Evolutionary conservation across 2,329 filamentous ascomycete species (phyloP), one percentile per base, ranked within the genome.

Genomic region (Penicillium hordei): DNA sequence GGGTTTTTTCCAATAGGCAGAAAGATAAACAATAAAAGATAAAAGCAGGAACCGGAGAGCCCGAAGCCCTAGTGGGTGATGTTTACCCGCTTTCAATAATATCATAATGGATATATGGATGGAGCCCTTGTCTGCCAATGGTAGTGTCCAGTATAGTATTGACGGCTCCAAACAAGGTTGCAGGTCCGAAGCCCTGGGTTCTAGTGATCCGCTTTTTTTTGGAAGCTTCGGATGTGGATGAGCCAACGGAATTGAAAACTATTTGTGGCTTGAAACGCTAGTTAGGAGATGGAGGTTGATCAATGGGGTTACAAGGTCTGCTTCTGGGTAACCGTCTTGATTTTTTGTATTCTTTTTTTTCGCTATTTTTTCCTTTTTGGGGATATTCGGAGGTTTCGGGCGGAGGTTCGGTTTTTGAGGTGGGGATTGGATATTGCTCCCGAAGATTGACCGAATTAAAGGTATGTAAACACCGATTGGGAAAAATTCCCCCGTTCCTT

Each of bases 401-500:
- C 27, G 10, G 48, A 15, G 31, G 48, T 52, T 46, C 51, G 31
- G 8, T 27, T 42, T 40, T 52, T 9, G 33, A 52, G 40, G 55
- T 57, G 55, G 55, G n/a, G 55, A 31, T 13, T 27, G 15, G 21
- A 7, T 34, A 27, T 25, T 29, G 19, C 21, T 44, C 23, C 59
- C 60, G 59, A 62, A 33, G 53, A 62, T 65, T 64, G 53, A 36
- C 58, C 58, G 60, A 63, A 63, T 64, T 29, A 51, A 19, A 51
- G n/a, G 31, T 46, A 8, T n/a, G 23, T 43, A 50, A 45, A 52
- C 51, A 57, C 49, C 13, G 17, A 51, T 29, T 34, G 29, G 12
- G 27, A 31, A 38, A 34, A 21, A 5, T n/a, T 44, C 21, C 25
- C 17, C 17, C 13, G n/a, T 39, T 5, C 3, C 5, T 33, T 12